Evolutionary conservation across 73 alveolate species (phyloP).

Genomic region (Tetrahymena borealis): DNA sequence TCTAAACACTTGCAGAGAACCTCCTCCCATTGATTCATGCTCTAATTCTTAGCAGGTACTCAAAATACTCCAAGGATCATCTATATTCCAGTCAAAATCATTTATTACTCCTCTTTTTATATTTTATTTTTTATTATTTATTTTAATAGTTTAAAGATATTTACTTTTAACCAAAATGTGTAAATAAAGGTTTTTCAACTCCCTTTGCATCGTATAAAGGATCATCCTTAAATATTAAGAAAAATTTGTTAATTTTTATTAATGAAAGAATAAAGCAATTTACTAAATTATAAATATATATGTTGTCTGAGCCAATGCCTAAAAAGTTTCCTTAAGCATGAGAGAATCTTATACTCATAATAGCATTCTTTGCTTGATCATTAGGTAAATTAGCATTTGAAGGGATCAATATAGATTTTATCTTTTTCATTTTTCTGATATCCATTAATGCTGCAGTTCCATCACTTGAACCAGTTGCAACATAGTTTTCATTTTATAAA

Average conservation of each 20-base stretch:
- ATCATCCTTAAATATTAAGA: background rate
- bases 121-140: background rate
- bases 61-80: slow-evolving; percentile 31
- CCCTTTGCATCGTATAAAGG: background rate
- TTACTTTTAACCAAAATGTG: slow-evolving; percentile 37
- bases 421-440: slow-evolving; percentile 14
- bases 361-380: background rate
- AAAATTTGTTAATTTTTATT: background rate
- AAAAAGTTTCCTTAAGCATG: slow-evolving; percentile 31
- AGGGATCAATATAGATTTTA: background rate
- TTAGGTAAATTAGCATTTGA: background rate
- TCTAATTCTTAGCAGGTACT: slow-evolving; percentile 32
- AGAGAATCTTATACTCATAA: slow-evolving; percentile 8
- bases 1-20: slow-evolving; percentile 24
- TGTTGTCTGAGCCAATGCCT: slow-evolving; percentile 37
- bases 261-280: background rate
- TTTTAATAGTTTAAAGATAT: background rate
- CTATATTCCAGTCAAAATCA: slow-evolving; percentile 39
- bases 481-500: slow-evolving; percentile 29
- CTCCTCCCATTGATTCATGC: slow-evolving; percentile 32
- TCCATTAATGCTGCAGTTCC: slow-evolving; percentile 20
- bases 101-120: slow-evolving; percentile 14
- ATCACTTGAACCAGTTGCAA: slow-evolving; percentile 34
- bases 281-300: slow-evolving; percentile 11
- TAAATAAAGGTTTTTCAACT: slow-evolving; percentile 11